A percentile compares a stretch with the other conserved stretches of the same genome.
Conservation (phyloP, 2,329 filamentous ascomycete species). For the Peltaster fructicola region DNA sequence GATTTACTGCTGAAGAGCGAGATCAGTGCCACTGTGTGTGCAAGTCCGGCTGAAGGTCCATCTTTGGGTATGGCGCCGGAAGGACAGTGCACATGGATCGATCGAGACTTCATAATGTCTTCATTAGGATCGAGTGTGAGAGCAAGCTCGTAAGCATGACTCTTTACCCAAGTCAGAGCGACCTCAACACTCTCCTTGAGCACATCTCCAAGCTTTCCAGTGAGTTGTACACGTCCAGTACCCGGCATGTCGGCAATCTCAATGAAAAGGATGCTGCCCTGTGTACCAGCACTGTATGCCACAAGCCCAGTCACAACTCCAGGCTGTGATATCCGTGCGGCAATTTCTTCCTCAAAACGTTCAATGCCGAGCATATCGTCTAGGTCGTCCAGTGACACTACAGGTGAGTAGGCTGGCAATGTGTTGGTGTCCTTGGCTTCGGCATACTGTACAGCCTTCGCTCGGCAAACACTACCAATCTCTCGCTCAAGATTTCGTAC, state of each 20-base stretch:
- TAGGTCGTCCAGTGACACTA: constrained; percentile 60
- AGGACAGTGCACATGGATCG: constrained; percentile 90
- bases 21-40: constrained; percentile 84
- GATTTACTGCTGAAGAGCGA: constrained; percentile 72
- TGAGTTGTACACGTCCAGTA: constrained; percentile 78
- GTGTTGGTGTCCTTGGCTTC: constrained; percentile 64
- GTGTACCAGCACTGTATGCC: constrained; percentile 79
- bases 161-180: constrained; percentile 90
- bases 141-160: constrained; percentile 80
- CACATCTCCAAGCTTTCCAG: constrained; percentile 88
- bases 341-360: constrained; percentile 87
- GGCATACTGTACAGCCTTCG: constrained; percentile 87
- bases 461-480: constrained; percentile 82
- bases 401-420: constrained; percentile 48
- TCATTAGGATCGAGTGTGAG: constrained; percentile 63
- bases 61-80: constrained; percentile 93
- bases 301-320: constrained; percentile 93
- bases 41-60: constrained; percentile 65
- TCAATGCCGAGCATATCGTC: constrained; percentile 86
- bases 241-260: constrained; percentile 97
- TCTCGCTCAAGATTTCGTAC: constrained; percentile 94
- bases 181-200: constrained; percentile 96
- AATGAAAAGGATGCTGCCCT: constrained; percentile 94
- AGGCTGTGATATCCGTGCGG: constrained; percentile 62
- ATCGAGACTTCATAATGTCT: constrained; percentile 90